Conservation (phyloP, 2,329 filamentous ascomycete genomes). For the Diatrype stigma region DNA sequence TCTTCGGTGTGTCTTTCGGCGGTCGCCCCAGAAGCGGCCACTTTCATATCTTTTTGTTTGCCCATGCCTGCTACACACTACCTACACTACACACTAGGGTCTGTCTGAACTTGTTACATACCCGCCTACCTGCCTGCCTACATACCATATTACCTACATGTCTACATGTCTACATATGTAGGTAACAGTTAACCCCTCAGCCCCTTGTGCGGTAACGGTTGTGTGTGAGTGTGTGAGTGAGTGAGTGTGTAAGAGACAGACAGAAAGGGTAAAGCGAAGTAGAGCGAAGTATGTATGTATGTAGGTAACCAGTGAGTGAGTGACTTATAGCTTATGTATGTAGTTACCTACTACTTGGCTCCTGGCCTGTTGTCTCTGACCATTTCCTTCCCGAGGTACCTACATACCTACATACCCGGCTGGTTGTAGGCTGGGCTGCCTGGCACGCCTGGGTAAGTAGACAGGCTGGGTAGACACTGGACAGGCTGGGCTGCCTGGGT, state of each 20-base stretch:
- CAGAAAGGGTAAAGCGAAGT: too few relatives aligned
- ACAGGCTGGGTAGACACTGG: too few relatives aligned
- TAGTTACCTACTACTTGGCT: too few relatives aligned
- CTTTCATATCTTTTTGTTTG: conserved; percentile 11
- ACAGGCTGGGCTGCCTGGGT: too few relatives aligned
- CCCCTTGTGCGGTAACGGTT: neutral
- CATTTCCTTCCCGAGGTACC: conserved; percentile 17
- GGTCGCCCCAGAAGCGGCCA: conserved; percentile 25
- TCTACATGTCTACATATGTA: too few relatives aligned
- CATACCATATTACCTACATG: too few relatives aligned
- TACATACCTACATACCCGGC: too few relatives aligned
- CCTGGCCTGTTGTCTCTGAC: conserved; percentile 11
- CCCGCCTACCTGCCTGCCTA: conserved; percentile 21
- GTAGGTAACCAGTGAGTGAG: conserved; percentile 7
- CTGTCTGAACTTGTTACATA: conserved; percentile 12
- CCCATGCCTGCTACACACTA: neutral
- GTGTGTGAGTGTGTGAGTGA: neutral
- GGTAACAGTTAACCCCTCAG: too few relatives aligned
- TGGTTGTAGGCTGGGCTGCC: too few relatives aligned
- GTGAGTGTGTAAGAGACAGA: too few relatives aligned
- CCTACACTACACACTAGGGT: neutral
- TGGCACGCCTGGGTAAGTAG: neutral
- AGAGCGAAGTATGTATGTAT: too few relatives aligned
- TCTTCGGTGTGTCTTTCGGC: conserved; percentile 23
- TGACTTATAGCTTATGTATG: too few relatives aligned